phyloP scores from a whole-genome alignment of 208 protist genomes.

The Trypanosoma boissoni region DNA sequence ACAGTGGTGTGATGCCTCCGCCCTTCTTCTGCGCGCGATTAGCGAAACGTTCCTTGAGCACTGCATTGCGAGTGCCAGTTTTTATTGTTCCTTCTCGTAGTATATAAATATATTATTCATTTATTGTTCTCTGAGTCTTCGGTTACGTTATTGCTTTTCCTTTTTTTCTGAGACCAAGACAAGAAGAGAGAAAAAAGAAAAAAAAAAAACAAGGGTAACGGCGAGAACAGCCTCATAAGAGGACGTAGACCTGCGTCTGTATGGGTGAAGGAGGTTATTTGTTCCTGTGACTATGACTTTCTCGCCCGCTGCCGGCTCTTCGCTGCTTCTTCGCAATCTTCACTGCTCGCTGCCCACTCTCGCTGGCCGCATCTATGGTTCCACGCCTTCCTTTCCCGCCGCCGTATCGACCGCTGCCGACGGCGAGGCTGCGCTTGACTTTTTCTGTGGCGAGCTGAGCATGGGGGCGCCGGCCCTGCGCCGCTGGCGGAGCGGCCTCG shows the following conservation, averaged over 20 bases:
- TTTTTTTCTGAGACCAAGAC: slow-evolving; percentile 4
- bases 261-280: not conserved
- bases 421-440: slow-evolving; percentile 42
- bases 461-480: slow-evolving; percentile 47
- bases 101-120: slow-evolving; percentile 2
- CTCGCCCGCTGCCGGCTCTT: slow-evolving; percentile 18
- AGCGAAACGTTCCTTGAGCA: too few relatives aligned
- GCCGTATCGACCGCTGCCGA: slow-evolving; percentile 32
- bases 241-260: not conserved
- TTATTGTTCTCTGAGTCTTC: not conserved
- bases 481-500: slow-evolving; percentile 40
- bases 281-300: not conserved
- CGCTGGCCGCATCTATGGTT: slow-evolving; percentile 35
- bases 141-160: slow-evolving; percentile 1
- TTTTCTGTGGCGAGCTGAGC: slow-evolving; percentile 66
- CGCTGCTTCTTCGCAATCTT: slow-evolving; percentile 62
- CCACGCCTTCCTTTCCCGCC: slow-evolving; percentile 15
- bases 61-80: too few relatives aligned
- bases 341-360: slow-evolving; percentile 48
- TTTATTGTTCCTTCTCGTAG: too few relatives aligned
- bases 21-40: too few relatives aligned
- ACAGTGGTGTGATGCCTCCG: too few relatives aligned
- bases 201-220: slow-evolving; percentile 2
- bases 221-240: not conserved
- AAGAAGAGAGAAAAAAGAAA: slow-evolving; percentile 15